A percentile compares a stretch with the other conserved stretches of the same genome.
Evolutionary conservation across 2,329 filamentous ascomycete genomes (phyloP).

Genomic region (Aaosphaeria pasadenensis): DNA sequence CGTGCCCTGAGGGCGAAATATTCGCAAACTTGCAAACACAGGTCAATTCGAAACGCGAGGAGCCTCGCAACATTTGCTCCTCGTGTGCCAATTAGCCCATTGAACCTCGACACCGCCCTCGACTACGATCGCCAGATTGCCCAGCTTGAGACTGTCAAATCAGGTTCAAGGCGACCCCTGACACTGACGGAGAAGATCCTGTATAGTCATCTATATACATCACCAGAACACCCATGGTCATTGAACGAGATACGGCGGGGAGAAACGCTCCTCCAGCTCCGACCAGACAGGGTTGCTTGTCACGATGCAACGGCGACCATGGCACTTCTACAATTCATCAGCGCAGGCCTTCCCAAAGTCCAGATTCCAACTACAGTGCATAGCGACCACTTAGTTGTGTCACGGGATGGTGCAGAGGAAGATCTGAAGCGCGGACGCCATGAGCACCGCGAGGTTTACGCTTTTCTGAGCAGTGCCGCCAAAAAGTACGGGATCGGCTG

Average conservation of each 20-base stretch:
- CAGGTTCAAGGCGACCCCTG: constrained; percentile 19
- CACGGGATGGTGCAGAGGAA: constrained; percentile 29
- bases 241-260: constrained; percentile 33
- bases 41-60: background rate
- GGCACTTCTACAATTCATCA: constrained; percentile 44
- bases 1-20: background rate
- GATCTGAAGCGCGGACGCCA: constrained; percentile 23
- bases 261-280: constrained; percentile 36
- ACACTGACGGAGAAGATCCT: constrained; percentile 41
- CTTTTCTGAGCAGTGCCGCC: constrained; percentile 36
- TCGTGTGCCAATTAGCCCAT: constrained; percentile 10
- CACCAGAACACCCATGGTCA: constrained; percentile 12
- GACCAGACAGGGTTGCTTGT: constrained; percentile 41
- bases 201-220: constrained; percentile 35
- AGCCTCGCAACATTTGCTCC: constrained; percentile 5
- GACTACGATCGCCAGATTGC: constrained; percentile 9
- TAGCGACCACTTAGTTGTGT: constrained; percentile 40
- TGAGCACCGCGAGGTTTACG: constrained; percentile 39
- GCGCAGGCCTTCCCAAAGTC: constrained; percentile 38
- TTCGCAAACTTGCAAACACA: background rate
- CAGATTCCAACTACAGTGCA: constrained; percentile 41
- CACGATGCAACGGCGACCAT: constrained; percentile 45
- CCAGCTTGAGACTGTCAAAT: constrained; percentile 8
- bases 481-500: constrained; percentile 40
- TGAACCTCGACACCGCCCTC: constrained; percentile 6